Conservation (phyloP, 2,329 filamentous ascomycete genomes). For the Diplodia seriata region DNA sequence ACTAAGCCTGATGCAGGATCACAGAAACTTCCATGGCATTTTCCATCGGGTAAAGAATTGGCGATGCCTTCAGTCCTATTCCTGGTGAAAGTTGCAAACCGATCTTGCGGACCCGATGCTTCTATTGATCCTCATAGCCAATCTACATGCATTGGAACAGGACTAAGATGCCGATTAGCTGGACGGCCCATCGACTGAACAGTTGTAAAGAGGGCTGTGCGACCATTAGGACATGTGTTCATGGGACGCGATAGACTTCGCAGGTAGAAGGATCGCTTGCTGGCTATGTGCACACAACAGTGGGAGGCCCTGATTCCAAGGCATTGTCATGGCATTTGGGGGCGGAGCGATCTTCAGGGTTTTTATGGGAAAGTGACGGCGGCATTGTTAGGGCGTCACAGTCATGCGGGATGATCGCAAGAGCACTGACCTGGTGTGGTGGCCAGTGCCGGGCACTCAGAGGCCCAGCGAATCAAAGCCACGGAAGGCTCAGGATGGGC, state of each 20-base stretch:
- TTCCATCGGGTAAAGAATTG: too few species aligned
- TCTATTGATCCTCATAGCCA: too few species aligned
- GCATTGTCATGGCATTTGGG: background rate
- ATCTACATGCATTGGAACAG: background rate
- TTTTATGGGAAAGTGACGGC: background rate
- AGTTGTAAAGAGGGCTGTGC: background rate
- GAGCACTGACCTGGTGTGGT: background rate
- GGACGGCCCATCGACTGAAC: background rate
- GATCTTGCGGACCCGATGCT: too few species aligned
- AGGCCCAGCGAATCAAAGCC: background rate
- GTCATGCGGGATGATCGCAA: conserved; percentile 7
- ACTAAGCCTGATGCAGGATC: too few species aligned
- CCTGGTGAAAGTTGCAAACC: too few species aligned
- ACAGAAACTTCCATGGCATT: too few species aligned
- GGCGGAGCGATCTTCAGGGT: conserved; percentile 3
- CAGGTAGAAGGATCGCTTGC: background rate
- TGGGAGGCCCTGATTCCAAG: background rate
- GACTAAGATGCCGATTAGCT: background rate
- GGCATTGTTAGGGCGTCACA: background rate
- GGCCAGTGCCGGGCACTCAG: conserved; percentile 9
- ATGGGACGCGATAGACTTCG: background rate
- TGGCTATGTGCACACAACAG: background rate
- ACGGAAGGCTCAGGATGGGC: background rate
- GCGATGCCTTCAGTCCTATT: too few species aligned
- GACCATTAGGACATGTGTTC: background rate